phyloP scores from a whole-genome alignment of 2,329 filamentous ascomycete species.

The Dactylellina drechsleri region DNA sequence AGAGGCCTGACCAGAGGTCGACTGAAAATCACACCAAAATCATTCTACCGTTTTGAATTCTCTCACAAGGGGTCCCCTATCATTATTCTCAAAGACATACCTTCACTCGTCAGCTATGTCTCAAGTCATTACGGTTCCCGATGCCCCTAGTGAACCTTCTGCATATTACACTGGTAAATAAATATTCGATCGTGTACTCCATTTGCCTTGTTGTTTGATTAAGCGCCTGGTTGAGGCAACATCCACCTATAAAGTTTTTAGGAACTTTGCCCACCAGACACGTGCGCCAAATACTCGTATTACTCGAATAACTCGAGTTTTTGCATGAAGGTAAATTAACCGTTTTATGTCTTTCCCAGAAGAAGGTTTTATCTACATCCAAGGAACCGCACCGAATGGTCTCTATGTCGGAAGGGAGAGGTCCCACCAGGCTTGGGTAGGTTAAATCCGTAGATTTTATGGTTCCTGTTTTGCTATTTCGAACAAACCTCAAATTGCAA shows the following conservation, averaged over 20 bases:
- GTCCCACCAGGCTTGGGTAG: no score
- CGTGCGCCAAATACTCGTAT: no score
- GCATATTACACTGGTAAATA: background rate
- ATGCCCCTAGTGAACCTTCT: background rate
- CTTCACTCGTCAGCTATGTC: background rate
- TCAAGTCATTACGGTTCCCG: slow-evolving; percentile 1
- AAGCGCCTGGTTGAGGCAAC: background rate
- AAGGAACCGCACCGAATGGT: no score
- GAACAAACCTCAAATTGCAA: background rate
- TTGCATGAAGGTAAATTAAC: no score
- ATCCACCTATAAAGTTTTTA: no score
- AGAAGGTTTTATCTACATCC: no score
- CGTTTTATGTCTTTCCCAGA: no score
- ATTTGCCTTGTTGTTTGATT: background rate
- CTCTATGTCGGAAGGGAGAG: no score
- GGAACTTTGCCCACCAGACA: no score
- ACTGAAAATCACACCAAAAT: slow-evolving; percentile 4
- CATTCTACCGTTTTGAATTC: slow-evolving; percentile 7
- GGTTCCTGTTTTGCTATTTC: background rate
- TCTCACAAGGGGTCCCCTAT: background rate
- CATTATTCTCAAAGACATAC: background rate
- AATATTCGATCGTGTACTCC: background rate
- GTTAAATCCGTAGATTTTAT: no score
- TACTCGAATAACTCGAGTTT: no score
- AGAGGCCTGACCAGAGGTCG: slow-evolving; percentile 5